Base-by-base conservation (phyloP, 441 rosid genomes). In the Syzygium syzygioides region DNA sequence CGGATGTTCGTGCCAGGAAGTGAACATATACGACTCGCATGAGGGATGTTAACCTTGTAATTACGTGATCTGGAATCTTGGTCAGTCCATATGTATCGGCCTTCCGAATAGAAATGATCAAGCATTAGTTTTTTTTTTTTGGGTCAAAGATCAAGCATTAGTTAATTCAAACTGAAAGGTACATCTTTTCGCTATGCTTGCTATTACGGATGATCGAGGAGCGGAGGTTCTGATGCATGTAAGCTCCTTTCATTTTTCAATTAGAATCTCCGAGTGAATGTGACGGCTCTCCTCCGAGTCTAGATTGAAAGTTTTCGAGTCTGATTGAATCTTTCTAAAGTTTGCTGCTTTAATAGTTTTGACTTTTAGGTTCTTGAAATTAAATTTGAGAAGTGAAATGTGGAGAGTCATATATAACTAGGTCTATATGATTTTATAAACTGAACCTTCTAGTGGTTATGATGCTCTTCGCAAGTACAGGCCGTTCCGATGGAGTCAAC, bases 11-110 rank as follows among this genome's bases (percentile, higher is more conserved):
- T 11, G 0, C 80, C 4, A 71, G 80, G 50, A 71, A 71, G 80
- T 71, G 17, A 71, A 37, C 1, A 12, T 3, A 0, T 0, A 11
- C 28, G 23, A 19, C n/a, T 18, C 2, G 28, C 80, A 20, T 0
- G 80, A 71, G 1, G 9, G 28, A 71, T 20, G 50, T 71, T 30
- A 3, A 19, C 50, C 80, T 0, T 34, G 50, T 5, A 20, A 68
- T 19, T 11, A 13, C 28, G 80, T 20, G 50, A 11, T 71, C 80
- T 37, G 50, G 50, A 3, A 50, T 71, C 80, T 71, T 0, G 28
- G 28, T 37, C 3, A 11, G 80, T 37, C 80, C 20, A 6, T 20
- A 20, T 20, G 50, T 37, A 71, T 71, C 50, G 28, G 50, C 28
- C 50, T 20, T 71, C 5, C 9, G 45, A 66, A 9, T 66, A 66